Evolutionary conservation across 2,329 filamentous ascomycete species (phyloP), one percentile per base, ranked within the genome.

Genomic region (Ophiostoma sp.): DNA sequence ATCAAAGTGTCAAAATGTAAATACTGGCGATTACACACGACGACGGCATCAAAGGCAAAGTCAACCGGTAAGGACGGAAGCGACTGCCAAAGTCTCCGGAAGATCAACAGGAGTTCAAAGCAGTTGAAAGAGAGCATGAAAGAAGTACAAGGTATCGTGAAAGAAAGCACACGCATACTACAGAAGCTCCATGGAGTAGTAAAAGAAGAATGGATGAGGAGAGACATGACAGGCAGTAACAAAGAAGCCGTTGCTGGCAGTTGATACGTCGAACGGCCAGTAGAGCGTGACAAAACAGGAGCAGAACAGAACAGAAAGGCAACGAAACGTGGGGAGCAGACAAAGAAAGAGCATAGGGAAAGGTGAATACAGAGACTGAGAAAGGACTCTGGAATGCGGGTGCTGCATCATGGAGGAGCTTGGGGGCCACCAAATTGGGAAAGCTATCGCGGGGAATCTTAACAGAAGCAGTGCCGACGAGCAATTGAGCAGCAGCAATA

Each of bases 11-110:
- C 44, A 48, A 52, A 52, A 57, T 11, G n/a, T 15, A 57, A 57
- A 57, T n/a, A 57, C 10, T 17, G 52, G 23, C 23, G 52, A 57
- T 57, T 13, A 57, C 4, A 57, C 52, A 57, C 23, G 10, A 27
- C 44, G 10, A n/a, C 39, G 6, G 44, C 17, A 41, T 52, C n/a
- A 57, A 57, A 23, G 52, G n/a, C 52, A 57, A 48, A 48, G 52
- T 27, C 52, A 57, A 27, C 52, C 52, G 52, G 52, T 27, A 23
- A 57, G 52, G 52, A 57, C 52, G n/a, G n/a, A 57, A 57, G 52
- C 52, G 52, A 57, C n/a, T n/a, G 52, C 52, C n/a, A 57, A 3
- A 11, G 11, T 23, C n/a, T 23, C 52, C n/a, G n/a, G 52, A 27
- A 11, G 52, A 57, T 57, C 52, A 27, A 6, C 52, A 57, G 52